phyloP scores from a whole-genome alignment of 2,329 filamentous ascomycete genomes.

The Sarocladium brachiariae region DNA sequence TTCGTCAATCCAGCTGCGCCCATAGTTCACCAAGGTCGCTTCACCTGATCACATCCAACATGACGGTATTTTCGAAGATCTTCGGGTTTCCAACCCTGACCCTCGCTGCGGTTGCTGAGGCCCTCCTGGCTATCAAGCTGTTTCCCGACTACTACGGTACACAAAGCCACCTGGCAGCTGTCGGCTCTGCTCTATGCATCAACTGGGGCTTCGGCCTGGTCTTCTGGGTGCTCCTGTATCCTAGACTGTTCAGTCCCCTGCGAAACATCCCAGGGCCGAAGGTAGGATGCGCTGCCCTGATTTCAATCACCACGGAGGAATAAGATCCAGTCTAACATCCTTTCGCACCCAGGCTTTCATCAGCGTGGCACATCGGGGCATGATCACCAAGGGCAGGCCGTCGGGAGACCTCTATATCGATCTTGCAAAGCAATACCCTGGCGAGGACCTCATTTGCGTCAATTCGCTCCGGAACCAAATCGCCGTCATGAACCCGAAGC shows the following conservation, averaged over 20 bases:
- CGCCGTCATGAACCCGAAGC: slow-evolving; percentile 17
- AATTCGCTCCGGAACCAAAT: slow-evolving; percentile 15
- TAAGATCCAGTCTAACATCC: neutral
- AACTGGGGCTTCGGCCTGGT: slow-evolving; percentile 13
- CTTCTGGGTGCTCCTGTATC: slow-evolving; percentile 13
- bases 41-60: neutral
- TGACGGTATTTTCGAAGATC: slow-evolving; percentile 12
- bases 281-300: slow-evolving; percentile 2
- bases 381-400: slow-evolving; percentile 17
- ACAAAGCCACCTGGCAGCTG: slow-evolving; percentile 13
- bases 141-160: slow-evolving; percentile 16
- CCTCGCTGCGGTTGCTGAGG: slow-evolving; percentile 19
- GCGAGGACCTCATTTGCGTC: slow-evolving; percentile 18
- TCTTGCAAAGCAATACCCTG: slow-evolving; percentile 18
- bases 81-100: slow-evolving; percentile 21
- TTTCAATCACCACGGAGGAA: neutral
- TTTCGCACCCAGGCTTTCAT: slow-evolving; percentile 3
- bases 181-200: slow-evolving; percentile 6
- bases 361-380: slow-evolving; percentile 14
- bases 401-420: slow-evolving; percentile 20
- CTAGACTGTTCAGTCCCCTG: slow-evolving; percentile 12
- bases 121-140: slow-evolving; percentile 20
- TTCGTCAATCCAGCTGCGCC: too few relatives aligned
- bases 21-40: too few relatives aligned
- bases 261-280: slow-evolving; percentile 12